These are phyloP conservation scores for Vanilla planifolia DNA, from an alignment of 106 monocot species.

Conservation along the genomic window DNA sequence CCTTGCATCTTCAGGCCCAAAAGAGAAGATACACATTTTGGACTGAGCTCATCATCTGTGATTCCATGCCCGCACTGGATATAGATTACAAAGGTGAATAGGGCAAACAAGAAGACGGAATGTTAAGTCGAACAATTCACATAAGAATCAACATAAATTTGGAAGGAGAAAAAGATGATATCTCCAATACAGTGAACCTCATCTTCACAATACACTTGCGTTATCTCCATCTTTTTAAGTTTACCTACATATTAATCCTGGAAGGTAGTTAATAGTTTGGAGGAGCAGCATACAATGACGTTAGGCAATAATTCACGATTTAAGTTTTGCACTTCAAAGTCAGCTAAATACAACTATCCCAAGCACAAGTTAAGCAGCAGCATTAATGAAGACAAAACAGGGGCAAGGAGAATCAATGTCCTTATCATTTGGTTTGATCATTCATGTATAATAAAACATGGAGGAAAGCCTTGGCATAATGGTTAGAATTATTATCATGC, in stretches of 20 bases:
- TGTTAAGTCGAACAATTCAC: conserved; percentile 7
- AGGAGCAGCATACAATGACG: conserved; percentile 1
- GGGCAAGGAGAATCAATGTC: no score
- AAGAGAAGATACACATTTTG: conserved; percentile 85
- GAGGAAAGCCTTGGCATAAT: no score
- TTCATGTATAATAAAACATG: no score
- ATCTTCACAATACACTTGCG: conserved; percentile 62
- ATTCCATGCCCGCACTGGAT: conserved; percentile 87
- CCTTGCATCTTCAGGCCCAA: conserved; percentile 66
- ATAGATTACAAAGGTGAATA: conserved; percentile 16
- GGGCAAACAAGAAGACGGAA: conserved; percentile 9
- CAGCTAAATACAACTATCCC: no score
- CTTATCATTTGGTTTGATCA: no score
- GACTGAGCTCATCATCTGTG: conserved; percentile 86
- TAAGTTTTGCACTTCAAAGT: neutral
- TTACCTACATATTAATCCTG: conserved; percentile 57
- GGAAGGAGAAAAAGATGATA: conserved; percentile 21
- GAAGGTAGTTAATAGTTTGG: conserved; percentile 44
- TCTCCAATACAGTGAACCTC: conserved; percentile 45
- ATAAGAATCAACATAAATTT: conserved; percentile 2
- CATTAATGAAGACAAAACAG: no score
- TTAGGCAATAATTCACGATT: neutral
- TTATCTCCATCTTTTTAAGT: conserved; percentile 71
- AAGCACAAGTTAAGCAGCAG: no score
- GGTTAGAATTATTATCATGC: no score